Evolutionary conservation across 176 grass and related monocot species (phyloP).

Genomic region (Tuctoria greenei): DNA sequence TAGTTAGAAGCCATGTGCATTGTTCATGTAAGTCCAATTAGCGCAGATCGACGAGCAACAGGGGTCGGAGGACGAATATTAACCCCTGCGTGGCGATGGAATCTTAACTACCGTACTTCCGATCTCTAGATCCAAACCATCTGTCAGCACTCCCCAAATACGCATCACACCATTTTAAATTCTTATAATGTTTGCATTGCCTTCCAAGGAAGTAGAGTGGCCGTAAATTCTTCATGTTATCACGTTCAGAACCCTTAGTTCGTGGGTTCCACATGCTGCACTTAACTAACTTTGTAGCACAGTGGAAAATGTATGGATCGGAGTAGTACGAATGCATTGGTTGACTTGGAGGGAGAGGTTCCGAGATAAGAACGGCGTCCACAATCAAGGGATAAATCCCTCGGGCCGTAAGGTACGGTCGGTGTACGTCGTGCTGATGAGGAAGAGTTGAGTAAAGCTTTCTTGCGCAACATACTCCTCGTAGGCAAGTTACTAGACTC

Average conservation of each 20-base stretch:
- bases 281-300: conserved; percentile 20
- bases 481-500: background rate
- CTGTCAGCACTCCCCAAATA: background rate
- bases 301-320: background rate
- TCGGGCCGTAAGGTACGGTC: conserved; percentile 18
- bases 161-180: background rate
- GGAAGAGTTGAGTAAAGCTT: background rate
- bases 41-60: conserved; percentile 12
- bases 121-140: conserved; percentile 13
- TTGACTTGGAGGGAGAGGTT: conserved; percentile 7
- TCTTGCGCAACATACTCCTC: conserved; percentile 9
- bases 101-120: conserved; percentile 44
- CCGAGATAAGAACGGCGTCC: conserved; percentile 1
- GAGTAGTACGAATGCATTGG: background rate
- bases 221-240: conserved; percentile 32
- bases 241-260: background rate
- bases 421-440: background rate
- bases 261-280: conserved; percentile 31
- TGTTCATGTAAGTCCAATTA: background rate
- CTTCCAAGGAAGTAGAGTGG: background rate
- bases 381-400: background rate
- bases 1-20: conserved; percentile 3
- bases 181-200: background rate
- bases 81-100: conserved; percentile 17
- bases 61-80: conserved; percentile 1